A percentile compares a stretch with the other conserved stretches of the same genome.
phyloP scores from a whole-genome alignment of 352 stramenopile species.

The Pythium dissotocum region DNA sequence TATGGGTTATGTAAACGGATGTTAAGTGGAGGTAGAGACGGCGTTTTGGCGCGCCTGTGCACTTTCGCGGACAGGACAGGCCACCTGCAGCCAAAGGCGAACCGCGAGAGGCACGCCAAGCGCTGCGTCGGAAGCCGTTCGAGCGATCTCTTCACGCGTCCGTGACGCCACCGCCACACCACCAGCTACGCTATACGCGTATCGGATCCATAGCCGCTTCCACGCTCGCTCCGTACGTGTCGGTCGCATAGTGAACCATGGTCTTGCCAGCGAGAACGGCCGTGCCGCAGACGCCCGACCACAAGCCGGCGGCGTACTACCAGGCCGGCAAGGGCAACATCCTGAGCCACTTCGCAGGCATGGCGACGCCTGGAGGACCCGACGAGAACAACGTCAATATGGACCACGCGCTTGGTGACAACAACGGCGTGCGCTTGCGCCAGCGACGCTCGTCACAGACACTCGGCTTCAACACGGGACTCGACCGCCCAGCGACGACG shows the following conservation, averaged over 20 bases:
- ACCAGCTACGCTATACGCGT: neutral
- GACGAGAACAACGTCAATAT: conserved; percentile 3
- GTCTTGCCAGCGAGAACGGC: conserved; percentile 24
- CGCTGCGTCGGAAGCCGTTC: neutral
- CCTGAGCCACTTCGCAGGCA: conserved; percentile 59
- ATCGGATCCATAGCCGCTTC: neutral
- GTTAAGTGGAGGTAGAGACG: conserved; percentile 29
- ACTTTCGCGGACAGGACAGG: conserved; percentile 14
- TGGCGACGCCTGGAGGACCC: conserved; percentile 42
- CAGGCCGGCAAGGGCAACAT: conserved; percentile 57
- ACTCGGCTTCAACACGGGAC: neutral
- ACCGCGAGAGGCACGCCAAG: conserved; percentile 1
- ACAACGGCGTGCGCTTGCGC: conserved; percentile 9
- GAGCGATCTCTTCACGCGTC: neutral
- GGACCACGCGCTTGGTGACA: neutral
- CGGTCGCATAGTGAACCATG: conserved; percentile 14
- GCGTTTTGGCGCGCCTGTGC: conserved; percentile 25
- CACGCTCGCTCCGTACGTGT: conserved; percentile 6
- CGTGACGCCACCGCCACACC: neutral
- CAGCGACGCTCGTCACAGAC: conserved; percentile 7
- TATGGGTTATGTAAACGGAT: conserved; percentile 16
- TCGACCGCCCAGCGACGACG: neutral
- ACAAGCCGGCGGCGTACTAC: conserved; percentile 33
- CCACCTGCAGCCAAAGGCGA: neutral
- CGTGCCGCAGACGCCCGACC: conserved; percentile 25